These are phyloP conservation scores for Lagenidium sp. DNA, from an alignment of 352 stramenopile species.

Conservation along the genomic window DNA sequence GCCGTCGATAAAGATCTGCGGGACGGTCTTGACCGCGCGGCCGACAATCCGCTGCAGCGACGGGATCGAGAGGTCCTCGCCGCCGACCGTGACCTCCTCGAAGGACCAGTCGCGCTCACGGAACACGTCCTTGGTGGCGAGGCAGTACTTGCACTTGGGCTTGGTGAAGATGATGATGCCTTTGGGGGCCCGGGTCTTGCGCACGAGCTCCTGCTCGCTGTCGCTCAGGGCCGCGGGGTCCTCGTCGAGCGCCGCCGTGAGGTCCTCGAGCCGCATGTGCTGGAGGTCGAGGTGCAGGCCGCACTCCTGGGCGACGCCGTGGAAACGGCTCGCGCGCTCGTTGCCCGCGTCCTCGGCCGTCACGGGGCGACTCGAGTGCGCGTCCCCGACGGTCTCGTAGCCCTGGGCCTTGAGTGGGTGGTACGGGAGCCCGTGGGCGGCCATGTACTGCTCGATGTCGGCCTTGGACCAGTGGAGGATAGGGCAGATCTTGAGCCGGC, in stretches of 20 bases:
- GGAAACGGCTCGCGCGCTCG: conserved; percentile 70
- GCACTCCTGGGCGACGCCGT: conserved; percentile 75
- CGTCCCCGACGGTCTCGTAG: conserved; percentile 78
- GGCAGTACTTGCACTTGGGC: conserved; percentile 68
- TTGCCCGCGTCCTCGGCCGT: conserved; percentile 49
- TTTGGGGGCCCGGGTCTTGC: conserved; percentile 30
- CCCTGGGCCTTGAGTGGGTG: conserved; percentile 79
- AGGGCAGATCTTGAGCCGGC: conserved; percentile 78
- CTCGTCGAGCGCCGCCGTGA: conserved; percentile 24
- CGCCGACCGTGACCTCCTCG: conserved; percentile 52
- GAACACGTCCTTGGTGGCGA: conserved; percentile 53
- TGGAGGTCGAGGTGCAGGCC: conserved; percentile 75
- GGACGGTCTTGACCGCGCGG: conserved; percentile 53
- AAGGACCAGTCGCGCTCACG: conserved; percentile 43
- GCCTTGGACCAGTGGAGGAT: conserved; percentile 77
- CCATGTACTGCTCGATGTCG: conserved; percentile 74
- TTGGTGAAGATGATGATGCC: conserved; percentile 69
- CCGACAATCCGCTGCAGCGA: conserved; percentile 50
- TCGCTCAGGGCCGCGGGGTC: conserved; percentile 41
- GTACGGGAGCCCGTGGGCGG: conserved; percentile 50
- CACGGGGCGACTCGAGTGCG: conserved; percentile 78
- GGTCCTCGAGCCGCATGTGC: conserved; percentile 41
- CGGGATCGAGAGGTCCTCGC: conserved; percentile 41
- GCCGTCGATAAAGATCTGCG: conserved; percentile 72
- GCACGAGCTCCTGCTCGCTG: conserved; percentile 27